Percentiles rank a stretch among this genome's conserved stretches.
These are phyloP conservation scores for Mrakia frigida DNA, from an alignment of 768 basidiomycete species.

Conservation along the genomic window DNA sequence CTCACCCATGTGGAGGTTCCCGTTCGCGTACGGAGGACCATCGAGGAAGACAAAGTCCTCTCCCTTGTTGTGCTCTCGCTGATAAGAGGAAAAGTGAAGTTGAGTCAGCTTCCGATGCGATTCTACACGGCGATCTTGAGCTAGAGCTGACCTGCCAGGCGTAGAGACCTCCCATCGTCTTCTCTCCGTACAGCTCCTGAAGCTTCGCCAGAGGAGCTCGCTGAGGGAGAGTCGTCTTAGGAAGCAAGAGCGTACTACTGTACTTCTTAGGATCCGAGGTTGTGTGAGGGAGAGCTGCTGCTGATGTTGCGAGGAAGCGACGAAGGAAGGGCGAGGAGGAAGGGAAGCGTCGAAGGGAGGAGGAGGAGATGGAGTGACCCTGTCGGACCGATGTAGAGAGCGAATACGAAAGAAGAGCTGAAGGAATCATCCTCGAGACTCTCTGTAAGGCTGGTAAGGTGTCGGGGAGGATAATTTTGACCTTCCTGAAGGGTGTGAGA, in stretches of 20 bases:
- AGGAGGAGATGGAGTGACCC: background rate
- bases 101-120: background rate
- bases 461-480: background rate
- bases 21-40: conserved; percentile 97
- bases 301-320: background rate
- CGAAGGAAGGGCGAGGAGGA: conserved; percentile 4
- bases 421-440: background rate
- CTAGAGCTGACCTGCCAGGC: conserved; percentile 46
- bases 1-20: conserved; percentile 87
- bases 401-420: background rate
- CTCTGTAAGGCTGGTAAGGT: background rate
- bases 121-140: background rate
- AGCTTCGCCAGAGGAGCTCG: conserved; percentile 57
- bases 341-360: background rate
- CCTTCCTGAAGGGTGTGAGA: too few species aligned
- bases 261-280: conserved; percentile 45
- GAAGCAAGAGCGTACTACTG: conserved; percentile 66
- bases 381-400: background rate
- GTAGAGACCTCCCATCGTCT: conserved; percentile 72
- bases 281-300: conserved; percentile 15
- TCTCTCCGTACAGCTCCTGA: conserved; percentile 56
- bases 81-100: background rate
- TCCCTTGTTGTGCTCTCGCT: conserved; percentile 22
- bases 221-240: conserved; percentile 73
- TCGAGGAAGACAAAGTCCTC: conserved; percentile 78